phyloP scores from a whole-genome alignment of 2,329 filamentous ascomycete genomes.

The Claviceps maximensis region DNA sequence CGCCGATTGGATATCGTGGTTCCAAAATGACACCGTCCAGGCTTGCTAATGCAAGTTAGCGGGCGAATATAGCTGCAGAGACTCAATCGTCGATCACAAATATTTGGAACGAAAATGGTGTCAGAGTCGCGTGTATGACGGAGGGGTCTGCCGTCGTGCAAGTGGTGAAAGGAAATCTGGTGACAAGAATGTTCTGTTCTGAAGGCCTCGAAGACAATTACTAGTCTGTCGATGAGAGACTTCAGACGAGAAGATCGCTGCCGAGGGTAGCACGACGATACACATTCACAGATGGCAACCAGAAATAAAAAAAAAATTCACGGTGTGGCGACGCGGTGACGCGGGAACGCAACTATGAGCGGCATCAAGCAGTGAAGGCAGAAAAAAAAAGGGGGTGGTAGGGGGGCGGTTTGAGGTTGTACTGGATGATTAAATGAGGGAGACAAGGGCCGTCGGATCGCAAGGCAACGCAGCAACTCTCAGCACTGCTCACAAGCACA shows the following conservation, averaged over 20 bases:
- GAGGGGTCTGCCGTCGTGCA: neutral
- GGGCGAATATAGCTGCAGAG: neutral
- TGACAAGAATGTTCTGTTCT: neutral
- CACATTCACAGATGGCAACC: slow-evolving; percentile 1
- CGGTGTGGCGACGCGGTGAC: neutral
- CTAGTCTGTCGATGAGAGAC: neutral
- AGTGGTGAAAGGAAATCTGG: neutral
- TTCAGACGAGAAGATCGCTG: neutral
- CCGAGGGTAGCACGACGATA: neutral
- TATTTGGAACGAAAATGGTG: neutral
- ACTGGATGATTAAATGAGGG: neutral
- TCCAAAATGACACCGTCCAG: neutral
- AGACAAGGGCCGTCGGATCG: neutral
- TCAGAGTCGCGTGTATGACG: neutral
- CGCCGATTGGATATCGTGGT: neutral
- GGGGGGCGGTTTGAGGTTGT: neutral
- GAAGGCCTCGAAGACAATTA: slow-evolving; percentile 1
- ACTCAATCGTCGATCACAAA: neutral
- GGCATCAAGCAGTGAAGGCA: neutral
- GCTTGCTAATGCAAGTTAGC: slow-evolving; percentile 1
- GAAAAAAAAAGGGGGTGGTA: neutral
- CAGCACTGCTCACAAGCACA: neutral
- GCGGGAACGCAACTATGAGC: neutral
- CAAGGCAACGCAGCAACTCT: neutral
- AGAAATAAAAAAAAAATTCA: neutral